A percentile compares a stretch with the other conserved stretches of the same genome.
phyloP scores from a whole-genome alignment of 352 stramenopile species.

The Phytophthora idaei region DNA sequence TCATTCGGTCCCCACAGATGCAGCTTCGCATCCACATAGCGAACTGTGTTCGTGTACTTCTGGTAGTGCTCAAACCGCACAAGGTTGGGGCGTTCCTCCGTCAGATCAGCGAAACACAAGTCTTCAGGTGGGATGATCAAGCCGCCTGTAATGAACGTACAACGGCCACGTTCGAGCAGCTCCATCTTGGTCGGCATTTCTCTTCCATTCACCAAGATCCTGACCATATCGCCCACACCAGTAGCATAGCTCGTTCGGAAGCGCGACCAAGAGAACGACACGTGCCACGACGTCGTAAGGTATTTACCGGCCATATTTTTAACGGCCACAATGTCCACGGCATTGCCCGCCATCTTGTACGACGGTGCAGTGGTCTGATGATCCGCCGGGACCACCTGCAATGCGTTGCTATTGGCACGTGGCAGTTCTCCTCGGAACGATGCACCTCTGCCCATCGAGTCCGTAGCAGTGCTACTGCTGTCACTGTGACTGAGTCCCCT shows the following conservation, averaged over 20 bases:
- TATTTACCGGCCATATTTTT: conserved; percentile 61
- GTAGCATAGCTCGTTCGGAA: conserved; percentile 65
- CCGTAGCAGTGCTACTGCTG: conserved; percentile 23
- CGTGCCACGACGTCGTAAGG: conserved; percentile 79
- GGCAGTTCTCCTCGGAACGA: conserved; percentile 16
- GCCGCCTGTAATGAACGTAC: conserved; percentile 65
- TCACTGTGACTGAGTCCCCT: conserved; percentile 20
- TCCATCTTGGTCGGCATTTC: conserved; percentile 81
- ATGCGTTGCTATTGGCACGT: conserved; percentile 20
- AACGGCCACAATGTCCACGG: conserved; percentile 79
- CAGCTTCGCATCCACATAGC: conserved; percentile 76
- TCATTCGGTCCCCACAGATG: conserved; percentile 83
- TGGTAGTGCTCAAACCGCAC: conserved; percentile 85
- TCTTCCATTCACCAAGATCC: conserved; percentile 79
- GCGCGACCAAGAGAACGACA: conserved; percentile 74
- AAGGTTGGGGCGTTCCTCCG: conserved; percentile 65
- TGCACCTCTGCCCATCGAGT: conserved; percentile 10
- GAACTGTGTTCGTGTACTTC: conserved; percentile 66
- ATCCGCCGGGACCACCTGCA: conserved; percentile 10
- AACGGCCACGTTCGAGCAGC: conserved; percentile 68
- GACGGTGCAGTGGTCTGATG: conserved; percentile 29
- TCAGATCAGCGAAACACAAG: conserved; percentile 58
- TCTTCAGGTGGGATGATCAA: conserved; percentile 63
- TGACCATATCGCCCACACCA: conserved; percentile 73
- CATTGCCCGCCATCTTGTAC: conserved; percentile 80